These are phyloP conservation scores for Achaetomium macrosporum DNA, from an alignment of 2,329 filamentous ascomycete genomes.

Conservation along the genomic window DNA sequence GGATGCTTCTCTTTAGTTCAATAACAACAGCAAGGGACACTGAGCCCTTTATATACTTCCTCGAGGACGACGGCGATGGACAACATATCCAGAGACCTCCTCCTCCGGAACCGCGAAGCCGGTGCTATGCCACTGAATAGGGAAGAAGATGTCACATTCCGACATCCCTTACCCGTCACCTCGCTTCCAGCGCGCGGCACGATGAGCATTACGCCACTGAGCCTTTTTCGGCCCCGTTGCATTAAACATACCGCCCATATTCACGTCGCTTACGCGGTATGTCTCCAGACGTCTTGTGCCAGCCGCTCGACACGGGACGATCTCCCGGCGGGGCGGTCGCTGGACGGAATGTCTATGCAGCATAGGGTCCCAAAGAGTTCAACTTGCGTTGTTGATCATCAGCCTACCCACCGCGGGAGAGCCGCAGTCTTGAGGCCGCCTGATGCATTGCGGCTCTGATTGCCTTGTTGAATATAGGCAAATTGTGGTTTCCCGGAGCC, in stretches of 20 bases:
- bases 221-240: background rate
- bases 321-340: constrained; percentile 11
- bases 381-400: background rate
- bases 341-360: background rate
- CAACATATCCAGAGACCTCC: background rate
- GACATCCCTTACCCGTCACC: background rate
- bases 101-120: background rate
- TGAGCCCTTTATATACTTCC: constrained; percentile 2
- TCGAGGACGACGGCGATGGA: background rate
- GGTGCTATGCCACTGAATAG: background rate
- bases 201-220: constrained; percentile 3
- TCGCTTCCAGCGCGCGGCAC: background rate
- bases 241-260: constrained; percentile 10
- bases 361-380: background rate
- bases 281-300: background rate
- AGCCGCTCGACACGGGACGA: constrained; percentile 12
- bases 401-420: background rate
- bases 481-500: constrained; percentile 14
- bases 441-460: constrained; percentile 24
- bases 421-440: background rate
- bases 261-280: constrained; percentile 1
- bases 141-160: background rate
- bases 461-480: constrained; percentile 20
- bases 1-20: constrained; percentile 1
- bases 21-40: background rate